Evolutionary conservation across 1,284 basidiomycete genomes (phyloP).

Genomic region (Waitea zeae): DNA sequence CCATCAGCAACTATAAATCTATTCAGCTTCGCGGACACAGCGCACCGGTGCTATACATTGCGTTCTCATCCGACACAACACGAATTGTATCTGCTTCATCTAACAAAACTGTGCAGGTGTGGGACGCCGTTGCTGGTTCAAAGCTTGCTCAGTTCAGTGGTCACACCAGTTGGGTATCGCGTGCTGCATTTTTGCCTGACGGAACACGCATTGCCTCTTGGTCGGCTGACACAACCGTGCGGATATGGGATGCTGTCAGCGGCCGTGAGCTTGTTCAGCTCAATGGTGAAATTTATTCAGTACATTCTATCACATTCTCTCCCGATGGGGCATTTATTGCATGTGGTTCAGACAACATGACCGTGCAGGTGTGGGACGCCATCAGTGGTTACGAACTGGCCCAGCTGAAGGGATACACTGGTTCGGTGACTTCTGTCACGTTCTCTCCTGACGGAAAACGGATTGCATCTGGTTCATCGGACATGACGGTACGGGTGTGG

Average conservation of each 20-base stretch:
- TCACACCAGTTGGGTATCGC: neutral
- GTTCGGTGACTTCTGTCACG: slow-evolving; percentile 1
- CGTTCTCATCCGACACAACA: slow-evolving; percentile 1
- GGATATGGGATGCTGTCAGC: neutral
- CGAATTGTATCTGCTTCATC: slow-evolving; percentile 2
- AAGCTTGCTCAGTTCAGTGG: neutral
- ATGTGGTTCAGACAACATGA: slow-evolving; percentile 1
- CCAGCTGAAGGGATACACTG: neutral
- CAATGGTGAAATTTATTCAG: neutral
- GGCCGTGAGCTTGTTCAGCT: slow-evolving; percentile 1
- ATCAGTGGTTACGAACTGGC: neutral
- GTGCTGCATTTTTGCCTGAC: neutral
- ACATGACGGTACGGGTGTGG: slow-evolving; percentile 1
- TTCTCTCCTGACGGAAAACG: slow-evolving; percentile 3
- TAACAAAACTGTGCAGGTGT: slow-evolving; percentile 2
- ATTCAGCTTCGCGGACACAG: slow-evolving; percentile 1
- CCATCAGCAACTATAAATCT: neutral
- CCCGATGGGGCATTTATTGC: slow-evolving; percentile 1
- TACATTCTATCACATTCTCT: slow-evolving; percentile 1
- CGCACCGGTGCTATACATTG: neutral
- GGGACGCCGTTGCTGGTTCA: neutral
- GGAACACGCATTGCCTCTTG: neutral
- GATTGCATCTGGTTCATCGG: slow-evolving; percentile 2
- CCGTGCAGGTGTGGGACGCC: neutral
- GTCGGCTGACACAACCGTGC: neutral